These are phyloP conservation scores for Tulasnella sp. DNA, from an alignment of 768 basidiomycete species.

Conservation along the genomic window DNA sequence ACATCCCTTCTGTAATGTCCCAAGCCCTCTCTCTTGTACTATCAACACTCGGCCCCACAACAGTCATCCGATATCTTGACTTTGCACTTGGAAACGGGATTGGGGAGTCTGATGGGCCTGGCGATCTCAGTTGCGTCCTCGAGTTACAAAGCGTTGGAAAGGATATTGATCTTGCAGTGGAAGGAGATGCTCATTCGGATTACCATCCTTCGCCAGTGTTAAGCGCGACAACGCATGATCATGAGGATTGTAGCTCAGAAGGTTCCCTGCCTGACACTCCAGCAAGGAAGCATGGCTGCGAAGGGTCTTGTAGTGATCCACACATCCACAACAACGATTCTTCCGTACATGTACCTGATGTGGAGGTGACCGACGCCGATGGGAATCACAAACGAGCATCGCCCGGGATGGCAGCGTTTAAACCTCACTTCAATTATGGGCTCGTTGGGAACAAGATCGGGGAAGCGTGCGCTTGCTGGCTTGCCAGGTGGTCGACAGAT, in stretches of 20 bases:
- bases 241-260: background rate
- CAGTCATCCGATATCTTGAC: slow-evolving; percentile 62
- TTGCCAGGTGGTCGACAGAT: slow-evolving; percentile 76
- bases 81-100: slow-evolving; percentile 73
- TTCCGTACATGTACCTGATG: background rate
- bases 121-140: slow-evolving; percentile 36
- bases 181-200: background rate
- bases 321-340: background rate
- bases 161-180: background rate
- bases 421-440: slow-evolving; percentile 59
- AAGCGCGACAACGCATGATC: background rate
- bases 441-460: slow-evolving; percentile 85
- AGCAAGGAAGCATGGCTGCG: background rate
- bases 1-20: slow-evolving; percentile 63
- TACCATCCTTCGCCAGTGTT: background rate
- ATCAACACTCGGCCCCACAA: slow-evolving; percentile 66
- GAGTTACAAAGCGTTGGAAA: slow-evolving; percentile 51
- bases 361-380: background rate
- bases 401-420: no score
- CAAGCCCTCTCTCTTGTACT: slow-evolving; percentile 65
- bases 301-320: background rate
- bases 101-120: slow-evolving; percentile 24
- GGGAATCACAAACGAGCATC: slow-evolving; percentile 2
- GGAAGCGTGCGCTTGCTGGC: slow-evolving; percentile 80
- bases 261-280: background rate